Base-by-base conservation (phyloP, 2,329 filamentous ascomycete genomes). In the Leptosphaerulina australis region DNA sequence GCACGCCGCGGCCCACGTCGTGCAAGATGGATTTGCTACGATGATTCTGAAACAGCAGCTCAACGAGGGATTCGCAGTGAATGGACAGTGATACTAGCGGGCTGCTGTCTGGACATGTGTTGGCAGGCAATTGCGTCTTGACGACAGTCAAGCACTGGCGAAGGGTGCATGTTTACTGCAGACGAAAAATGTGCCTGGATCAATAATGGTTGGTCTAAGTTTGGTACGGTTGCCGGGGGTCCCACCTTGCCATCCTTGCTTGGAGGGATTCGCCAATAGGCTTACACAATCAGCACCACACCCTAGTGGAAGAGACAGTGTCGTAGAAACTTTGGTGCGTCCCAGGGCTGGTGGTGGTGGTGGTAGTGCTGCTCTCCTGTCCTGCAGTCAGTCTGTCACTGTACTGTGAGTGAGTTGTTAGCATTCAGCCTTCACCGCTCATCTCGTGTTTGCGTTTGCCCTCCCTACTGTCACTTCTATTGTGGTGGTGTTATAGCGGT, bases 1-100 rank as follows among this genome's bases (percentile, higher is more conserved):
- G 52, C 54, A 53, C 43, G 55, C 48, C 45, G 39, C 45, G 39
- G 49, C 22, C 44, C 38, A 43, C 31, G 51, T 45, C 49, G 37
- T 20, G 50, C 45, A 50, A 18, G 44, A 38, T 44, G 31, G 28
- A 20, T 43, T 14, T 36, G 53, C 49, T 50, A 54, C 55, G 45
- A 35, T 25, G 39, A 3, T 3, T 34, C 39, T 50, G 55, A 56
- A 50, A 60, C 53, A 38, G 14, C 35, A 49, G 50, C 38, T n/a
- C 49, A 44, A 39, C 41, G 44, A 56, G 41, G 46, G 44, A 39
- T 30, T 36, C 31, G 40, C 34, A 33, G 28, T 44, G 26, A 21
- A 14, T 5, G 29, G 29, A 15, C 12, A 17, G n/a, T n/a, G n/a
- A n/a, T n/a, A n/a, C n/a, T n/a, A n/a, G n/a, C n/a, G n/a, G n/a